Evolutionary conservation across 2,329 filamentous ascomycete genomes (phyloP).

Genomic region (Dothistroma septosporum): DNA sequence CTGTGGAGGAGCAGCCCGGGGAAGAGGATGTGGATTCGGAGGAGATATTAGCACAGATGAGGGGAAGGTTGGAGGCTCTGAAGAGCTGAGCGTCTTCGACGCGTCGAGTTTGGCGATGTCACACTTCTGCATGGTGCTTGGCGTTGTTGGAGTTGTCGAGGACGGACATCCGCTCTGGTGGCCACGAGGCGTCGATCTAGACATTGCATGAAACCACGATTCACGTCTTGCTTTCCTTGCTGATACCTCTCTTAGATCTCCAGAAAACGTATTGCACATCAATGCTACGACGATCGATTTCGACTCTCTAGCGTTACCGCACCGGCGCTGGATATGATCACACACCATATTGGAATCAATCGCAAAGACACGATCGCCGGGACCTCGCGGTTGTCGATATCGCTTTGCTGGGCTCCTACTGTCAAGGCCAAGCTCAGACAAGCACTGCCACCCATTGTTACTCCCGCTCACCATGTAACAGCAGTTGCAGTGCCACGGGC

Average conservation of each 20-base stretch:
- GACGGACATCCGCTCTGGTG: background rate
- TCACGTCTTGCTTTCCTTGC: background rate
- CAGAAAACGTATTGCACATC: background rate
- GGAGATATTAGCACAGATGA: constrained; percentile 90
- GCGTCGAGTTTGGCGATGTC: background rate
- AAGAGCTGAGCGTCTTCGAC: constrained; percentile 62
- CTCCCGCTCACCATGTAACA: background rate
- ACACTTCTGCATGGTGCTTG: background rate
- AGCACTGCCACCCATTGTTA: background rate
- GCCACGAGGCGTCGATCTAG: background rate
- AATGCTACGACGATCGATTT: background rate
- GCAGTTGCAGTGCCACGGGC: background rate
- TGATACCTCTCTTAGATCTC: background rate
- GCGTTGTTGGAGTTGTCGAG: background rate
- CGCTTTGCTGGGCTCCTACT: background rate
- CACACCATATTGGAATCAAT: no score
- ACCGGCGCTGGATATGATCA: background rate
- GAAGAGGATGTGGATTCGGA: constrained; percentile 78
- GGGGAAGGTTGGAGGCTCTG: constrained; percentile 81
- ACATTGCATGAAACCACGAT: background rate
- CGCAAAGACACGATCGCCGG: no score
- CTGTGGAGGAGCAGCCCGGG: constrained; percentile 50
- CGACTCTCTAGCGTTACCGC: no score
- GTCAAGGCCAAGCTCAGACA: background rate
- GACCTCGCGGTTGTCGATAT: no score